Conservation (phyloP, 176 grass and related monocot genomes). For the Secale cereale region DNA sequence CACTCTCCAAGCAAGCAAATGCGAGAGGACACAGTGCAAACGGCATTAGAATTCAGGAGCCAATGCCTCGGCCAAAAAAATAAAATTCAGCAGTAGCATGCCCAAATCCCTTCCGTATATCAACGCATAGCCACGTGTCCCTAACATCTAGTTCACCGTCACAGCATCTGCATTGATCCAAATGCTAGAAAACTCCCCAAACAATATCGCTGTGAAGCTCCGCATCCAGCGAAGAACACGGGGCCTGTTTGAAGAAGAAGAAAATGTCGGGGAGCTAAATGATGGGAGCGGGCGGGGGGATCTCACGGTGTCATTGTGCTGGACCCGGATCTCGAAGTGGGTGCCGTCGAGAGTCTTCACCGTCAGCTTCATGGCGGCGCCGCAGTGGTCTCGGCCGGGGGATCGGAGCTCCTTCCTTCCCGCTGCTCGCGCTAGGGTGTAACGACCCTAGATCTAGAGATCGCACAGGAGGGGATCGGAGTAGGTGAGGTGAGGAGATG, state of each 20-base stretch:
- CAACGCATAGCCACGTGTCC: background rate
- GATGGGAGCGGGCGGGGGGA: background rate
- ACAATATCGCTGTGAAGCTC: background rate
- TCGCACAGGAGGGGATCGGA: no score
- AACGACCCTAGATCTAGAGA: no score
- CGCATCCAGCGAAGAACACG: background rate
- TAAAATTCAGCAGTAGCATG: background rate
- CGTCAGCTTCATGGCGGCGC: constrained; percentile 64
- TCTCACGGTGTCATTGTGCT: constrained; percentile 71
- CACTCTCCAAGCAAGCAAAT: background rate
- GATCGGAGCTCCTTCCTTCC: no score
- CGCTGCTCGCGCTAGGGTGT: no score
- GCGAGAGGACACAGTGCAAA: background rate
- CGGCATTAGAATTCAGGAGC: background rate
- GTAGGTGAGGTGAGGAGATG: no score
- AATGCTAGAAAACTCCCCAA: background rate
- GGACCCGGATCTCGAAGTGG: constrained; percentile 83
- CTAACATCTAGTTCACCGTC: background rate
- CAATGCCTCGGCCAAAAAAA: background rate
- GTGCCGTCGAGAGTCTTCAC: constrained; percentile 88
- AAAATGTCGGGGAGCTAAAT: background rate
- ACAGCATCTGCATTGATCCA: background rate
- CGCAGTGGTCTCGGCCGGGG: background rate
- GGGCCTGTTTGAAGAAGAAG: background rate
- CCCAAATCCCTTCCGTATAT: background rate